phyloP scores from a whole-genome alignment of 306 rosid genomes.

The Medicago lupulina region DNA sequence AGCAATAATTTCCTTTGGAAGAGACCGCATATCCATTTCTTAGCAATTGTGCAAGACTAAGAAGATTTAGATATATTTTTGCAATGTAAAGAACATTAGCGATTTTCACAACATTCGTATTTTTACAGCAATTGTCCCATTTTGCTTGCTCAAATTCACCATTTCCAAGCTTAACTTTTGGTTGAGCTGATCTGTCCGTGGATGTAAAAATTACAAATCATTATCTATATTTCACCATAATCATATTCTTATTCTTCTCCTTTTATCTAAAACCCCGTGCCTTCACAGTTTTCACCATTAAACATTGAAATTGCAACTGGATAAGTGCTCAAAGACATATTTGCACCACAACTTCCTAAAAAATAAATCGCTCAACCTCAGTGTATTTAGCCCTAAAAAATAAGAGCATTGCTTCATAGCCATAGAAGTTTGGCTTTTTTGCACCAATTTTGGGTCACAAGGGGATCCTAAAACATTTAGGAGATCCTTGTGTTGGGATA shows the following conservation, averaged over 20 bases:
- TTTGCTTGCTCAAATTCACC: constrained; percentile 17
- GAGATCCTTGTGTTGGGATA: background rate
- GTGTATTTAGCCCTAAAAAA: background rate
- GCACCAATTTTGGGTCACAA: background rate
- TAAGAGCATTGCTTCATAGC: background rate
- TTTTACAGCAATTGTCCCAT: constrained; percentile 10
- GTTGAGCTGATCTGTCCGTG: constrained; percentile 1
- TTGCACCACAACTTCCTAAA: background rate
- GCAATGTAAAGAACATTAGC: constrained; percentile 2
- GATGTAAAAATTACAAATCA: constrained; percentile 15
- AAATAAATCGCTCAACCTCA: background rate
- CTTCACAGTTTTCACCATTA: constrained; percentile 5
- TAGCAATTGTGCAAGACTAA: constrained; percentile 11
- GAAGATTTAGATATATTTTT: constrained; percentile 7
- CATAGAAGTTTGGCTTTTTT: background rate
- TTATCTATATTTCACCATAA: constrained; percentile 6
- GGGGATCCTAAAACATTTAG: background rate
- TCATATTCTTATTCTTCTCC: background rate
- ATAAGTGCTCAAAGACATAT: background rate
- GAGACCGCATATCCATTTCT: background rate
- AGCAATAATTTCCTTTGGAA: background rate
- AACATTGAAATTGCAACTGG: constrained; percentile 6
- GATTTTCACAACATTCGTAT: background rate
- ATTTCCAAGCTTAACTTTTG: constrained; percentile 5
- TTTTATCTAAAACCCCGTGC: background rate